A percentile compares a stretch with the other conserved stretches of the same genome.
phyloP scores from a whole-genome alignment of 164 flowering plant genomes.

The Piper longum region DNA sequence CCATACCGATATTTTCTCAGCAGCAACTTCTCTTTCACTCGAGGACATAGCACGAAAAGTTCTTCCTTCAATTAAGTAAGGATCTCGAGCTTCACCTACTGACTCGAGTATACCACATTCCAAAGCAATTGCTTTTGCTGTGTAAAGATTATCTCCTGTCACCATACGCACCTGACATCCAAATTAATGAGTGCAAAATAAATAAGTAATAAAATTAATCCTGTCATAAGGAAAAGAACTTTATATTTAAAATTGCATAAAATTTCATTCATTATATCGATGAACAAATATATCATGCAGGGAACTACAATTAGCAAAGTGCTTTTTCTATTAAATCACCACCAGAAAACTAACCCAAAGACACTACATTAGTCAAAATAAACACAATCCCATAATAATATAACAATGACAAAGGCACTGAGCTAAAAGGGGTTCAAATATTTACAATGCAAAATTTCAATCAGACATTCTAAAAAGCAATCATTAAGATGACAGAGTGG shows the following conservation, averaged over 20 bases:
- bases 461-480: not conserved
- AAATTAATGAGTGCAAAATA: no score
- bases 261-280: no score
- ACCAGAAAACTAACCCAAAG: no score
- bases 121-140: constrained; percentile 91
- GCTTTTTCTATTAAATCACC: no score
- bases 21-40: constrained; percentile 34
- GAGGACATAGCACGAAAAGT: constrained; percentile 48
- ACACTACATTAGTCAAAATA: not conserved
- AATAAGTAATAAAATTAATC: not conserved
- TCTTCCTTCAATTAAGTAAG: constrained; percentile 69
- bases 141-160: constrained; percentile 85
- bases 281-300: no score
- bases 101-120: constrained; percentile 79
- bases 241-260: no score
- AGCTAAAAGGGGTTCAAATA: not conserved
- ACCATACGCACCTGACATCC: constrained; percentile 80
- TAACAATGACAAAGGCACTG: not conserved
- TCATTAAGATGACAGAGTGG: not conserved
- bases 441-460: not conserved
- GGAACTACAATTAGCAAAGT: no score
- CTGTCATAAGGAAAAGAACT: no score
- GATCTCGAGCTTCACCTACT: constrained; percentile 45
- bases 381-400: not conserved
- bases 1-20: constrained; percentile 63